phyloP scores from a whole-genome alignment of 2,329 filamentous ascomycete genomes.

The Penicillium paneum region DNA sequence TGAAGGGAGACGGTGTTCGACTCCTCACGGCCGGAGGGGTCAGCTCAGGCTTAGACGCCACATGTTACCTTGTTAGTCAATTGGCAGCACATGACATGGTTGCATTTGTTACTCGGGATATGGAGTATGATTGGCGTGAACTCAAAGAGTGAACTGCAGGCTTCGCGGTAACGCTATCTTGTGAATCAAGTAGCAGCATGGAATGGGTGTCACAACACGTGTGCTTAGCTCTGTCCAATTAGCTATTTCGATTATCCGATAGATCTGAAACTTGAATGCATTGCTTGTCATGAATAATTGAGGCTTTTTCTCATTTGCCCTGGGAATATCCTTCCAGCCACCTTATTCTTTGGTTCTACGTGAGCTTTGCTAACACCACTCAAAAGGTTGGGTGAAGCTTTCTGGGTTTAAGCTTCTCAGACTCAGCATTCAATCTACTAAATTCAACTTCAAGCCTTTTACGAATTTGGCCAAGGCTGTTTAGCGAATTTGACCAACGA shows the following conservation, averaged over 20 bases:
- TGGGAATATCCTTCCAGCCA: conserved; percentile 9
- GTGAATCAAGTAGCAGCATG: not conserved
- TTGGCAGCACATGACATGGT: conserved; percentile 75
- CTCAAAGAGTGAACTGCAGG: conserved; percentile 5
- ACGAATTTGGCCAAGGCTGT: not conserved
- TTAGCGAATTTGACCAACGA: not conserved
- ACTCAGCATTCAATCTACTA: not conserved
- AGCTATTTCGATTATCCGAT: not conserved
- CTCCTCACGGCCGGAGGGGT: conserved; percentile 79
- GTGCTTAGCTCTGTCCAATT: not conserved
- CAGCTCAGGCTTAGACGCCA: conserved; percentile 76
- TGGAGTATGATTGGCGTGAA: conserved; percentile 76
- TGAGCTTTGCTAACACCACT: conserved; percentile 15
- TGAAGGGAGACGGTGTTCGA: conserved; percentile 52
- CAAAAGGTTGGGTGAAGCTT: not conserved
- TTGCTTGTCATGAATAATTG: conserved; percentile 14
- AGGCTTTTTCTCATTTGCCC: not conserved
- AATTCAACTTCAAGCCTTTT: not conserved
- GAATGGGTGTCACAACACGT: not conserved
- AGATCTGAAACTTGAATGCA: conserved; percentile 16
- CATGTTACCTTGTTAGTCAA: conserved; percentile 79
- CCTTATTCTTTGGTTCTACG: not conserved
- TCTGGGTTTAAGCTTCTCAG: not conserved
- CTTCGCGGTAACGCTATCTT: not conserved
- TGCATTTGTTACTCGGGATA: conserved; percentile 67